These are phyloP conservation scores for Rhodamnia argentea DNA, from an alignment of 345 rosid genomes.

Conservation along the genomic window DNA sequence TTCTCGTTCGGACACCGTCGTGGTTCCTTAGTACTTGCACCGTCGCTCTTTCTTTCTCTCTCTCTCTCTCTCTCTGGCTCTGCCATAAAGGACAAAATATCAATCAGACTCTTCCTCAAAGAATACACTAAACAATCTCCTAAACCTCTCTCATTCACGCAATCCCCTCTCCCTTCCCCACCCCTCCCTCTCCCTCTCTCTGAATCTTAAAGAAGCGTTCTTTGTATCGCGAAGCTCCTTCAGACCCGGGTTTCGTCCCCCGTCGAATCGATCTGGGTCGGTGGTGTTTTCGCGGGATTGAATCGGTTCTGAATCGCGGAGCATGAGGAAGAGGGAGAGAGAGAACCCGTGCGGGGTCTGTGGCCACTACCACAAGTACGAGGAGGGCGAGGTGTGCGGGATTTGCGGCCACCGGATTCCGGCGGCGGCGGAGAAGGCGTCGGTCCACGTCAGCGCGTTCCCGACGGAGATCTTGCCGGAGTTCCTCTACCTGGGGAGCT, in stretches of 20 bases:
- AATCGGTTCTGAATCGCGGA: background rate
- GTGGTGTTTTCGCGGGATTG: background rate
- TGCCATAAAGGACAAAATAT: background rate
- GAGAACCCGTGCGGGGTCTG: constrained; percentile 97
- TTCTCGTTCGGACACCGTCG: background rate
- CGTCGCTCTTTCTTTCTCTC: background rate
- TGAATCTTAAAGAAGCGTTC: background rate
- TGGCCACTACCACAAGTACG: constrained; percentile 98
- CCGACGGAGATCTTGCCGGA: constrained; percentile 91
- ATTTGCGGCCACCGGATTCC: constrained; percentile 84
- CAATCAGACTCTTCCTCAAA: background rate
- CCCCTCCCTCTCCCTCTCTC: background rate
- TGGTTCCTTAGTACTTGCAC: background rate
- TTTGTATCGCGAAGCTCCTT: background rate
- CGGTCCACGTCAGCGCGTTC: constrained; percentile 69
- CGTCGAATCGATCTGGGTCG: background rate
- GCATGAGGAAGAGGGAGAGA: constrained; percentile 96
- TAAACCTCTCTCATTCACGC: background rate
- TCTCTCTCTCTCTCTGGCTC: background rate
- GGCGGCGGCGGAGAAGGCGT: constrained; percentile 25
- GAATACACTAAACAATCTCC: background rate
- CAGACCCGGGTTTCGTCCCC: background rate
- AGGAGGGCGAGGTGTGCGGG: constrained; percentile 96
- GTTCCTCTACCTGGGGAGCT: constrained; percentile 86
- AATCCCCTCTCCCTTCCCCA: background rate